phyloP scores from a whole-genome alignment of 106 monocot species.

The Ottelia alismoides region DNA sequence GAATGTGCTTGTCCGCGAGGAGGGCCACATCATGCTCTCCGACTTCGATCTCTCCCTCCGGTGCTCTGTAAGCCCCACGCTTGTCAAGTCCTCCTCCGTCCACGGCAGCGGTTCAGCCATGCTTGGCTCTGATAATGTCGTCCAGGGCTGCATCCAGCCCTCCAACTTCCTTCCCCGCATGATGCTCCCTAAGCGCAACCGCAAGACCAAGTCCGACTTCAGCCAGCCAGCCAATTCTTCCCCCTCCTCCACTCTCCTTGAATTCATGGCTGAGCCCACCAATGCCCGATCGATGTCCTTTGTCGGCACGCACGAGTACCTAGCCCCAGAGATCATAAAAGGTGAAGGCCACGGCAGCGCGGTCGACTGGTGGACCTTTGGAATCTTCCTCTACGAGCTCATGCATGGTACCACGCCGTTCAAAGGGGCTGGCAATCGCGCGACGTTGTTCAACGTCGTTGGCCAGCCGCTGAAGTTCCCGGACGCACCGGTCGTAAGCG shows the following conservation, averaged over 20 bases:
- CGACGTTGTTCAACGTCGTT: too few species aligned
- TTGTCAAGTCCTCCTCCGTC: constrained; percentile 3
- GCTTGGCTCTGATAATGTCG: not conserved
- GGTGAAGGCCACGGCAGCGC: constrained; percentile 12
- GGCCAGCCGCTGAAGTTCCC: too few species aligned
- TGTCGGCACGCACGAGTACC: constrained; percentile 14
- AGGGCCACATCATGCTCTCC: constrained; percentile 85
- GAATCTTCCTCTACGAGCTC: constrained; percentile 6
- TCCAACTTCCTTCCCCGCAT: constrained; percentile 3
- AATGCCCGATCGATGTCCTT: constrained; percentile 8
- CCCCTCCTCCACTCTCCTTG: not conserved
- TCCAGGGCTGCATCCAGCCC: constrained; percentile 2
- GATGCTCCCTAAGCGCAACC: constrained; percentile 7
- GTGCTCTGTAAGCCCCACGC: constrained; percentile 9
- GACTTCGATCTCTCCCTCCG: constrained; percentile 84
- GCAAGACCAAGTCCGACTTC: constrained; percentile 11
- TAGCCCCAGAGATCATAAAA: constrained; percentile 9
- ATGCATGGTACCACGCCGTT: constrained; percentile 6
- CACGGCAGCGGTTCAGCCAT: not conserved
- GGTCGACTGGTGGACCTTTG: constrained; percentile 12
- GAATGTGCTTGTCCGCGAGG: constrained; percentile 8
- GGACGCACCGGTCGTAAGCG: too few species aligned
- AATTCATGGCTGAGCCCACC: constrained; percentile 11
- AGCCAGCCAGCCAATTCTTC: too few species aligned
- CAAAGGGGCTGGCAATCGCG: constrained; percentile 5